phyloP scores from a whole-genome alignment of 1,139 yeast species.

The Taphrina confusa region DNA sequence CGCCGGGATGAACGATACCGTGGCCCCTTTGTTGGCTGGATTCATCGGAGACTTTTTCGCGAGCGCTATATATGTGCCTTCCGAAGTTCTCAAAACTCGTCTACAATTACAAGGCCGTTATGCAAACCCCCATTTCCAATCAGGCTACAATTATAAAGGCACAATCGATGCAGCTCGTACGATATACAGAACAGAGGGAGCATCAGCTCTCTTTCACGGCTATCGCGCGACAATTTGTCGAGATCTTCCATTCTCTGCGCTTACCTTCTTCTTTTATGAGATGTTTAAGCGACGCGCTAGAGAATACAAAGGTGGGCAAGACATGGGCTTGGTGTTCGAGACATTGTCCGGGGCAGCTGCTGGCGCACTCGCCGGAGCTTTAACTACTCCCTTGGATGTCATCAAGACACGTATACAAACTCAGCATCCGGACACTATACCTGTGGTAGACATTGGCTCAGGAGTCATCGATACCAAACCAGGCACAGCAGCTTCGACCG shows the following conservation, averaged over 20 bases:
- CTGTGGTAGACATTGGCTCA: not conserved
- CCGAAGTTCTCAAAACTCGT: slow-evolving; percentile 92
- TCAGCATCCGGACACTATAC: slow-evolving; percentile 46
- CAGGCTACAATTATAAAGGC: slow-evolving; percentile 84
- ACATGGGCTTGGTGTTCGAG: slow-evolving; percentile 62
- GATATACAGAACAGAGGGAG: slow-evolving; percentile 60
- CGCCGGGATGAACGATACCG: slow-evolving; percentile 71
- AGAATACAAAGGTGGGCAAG: slow-evolving; percentile 44
- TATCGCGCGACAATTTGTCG: slow-evolving; percentile 89
- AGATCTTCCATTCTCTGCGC: slow-evolving; percentile 91
- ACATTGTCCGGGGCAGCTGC: slow-evolving; percentile 90
- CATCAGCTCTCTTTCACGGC: slow-evolving; percentile 76
- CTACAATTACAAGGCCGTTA: slow-evolving; percentile 85
- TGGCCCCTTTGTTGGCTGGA: slow-evolving; percentile 81
- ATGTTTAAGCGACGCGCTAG: slow-evolving; percentile 46
- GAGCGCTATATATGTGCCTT: slow-evolving; percentile 92
- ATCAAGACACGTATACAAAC: slow-evolving; percentile 93
- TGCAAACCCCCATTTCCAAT: slow-evolving; percentile 74
- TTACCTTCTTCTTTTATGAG: slow-evolving; percentile 94
- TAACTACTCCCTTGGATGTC: slow-evolving; percentile 83
- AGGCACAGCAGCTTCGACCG: not conserved
- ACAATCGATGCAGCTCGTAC: slow-evolving; percentile 64
- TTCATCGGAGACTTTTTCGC: slow-evolving; percentile 88
- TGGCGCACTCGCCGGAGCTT: slow-evolving; percentile 84
- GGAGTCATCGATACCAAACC: not conserved